A percentile compares a stretch with the other conserved stretches of the same genome.
Conservation (phyloP, 257 asterid genomes). For the Buddleja alternifolia region DNA sequence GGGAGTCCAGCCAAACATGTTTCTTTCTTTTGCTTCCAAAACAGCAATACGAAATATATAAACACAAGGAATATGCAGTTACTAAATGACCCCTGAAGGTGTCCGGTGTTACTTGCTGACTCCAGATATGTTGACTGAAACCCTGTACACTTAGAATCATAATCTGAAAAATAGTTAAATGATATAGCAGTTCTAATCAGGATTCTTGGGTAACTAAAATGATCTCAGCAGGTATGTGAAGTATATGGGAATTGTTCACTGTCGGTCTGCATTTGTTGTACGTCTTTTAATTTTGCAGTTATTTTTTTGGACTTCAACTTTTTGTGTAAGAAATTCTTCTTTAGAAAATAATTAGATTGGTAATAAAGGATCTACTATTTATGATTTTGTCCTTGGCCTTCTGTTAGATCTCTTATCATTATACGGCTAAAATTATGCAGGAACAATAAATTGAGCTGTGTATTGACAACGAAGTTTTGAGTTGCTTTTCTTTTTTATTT, state of each 20-base stretch:
- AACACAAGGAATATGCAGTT: background rate
- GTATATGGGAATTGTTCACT: background rate
- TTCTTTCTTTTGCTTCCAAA: background rate
- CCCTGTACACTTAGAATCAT: background rate
- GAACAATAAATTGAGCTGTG: background rate
- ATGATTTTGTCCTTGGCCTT: background rate
- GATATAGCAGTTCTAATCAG: background rate
- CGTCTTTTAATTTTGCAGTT: background rate
- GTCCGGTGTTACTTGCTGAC: background rate
- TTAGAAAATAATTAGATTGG: background rate
- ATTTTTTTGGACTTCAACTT: background rate
- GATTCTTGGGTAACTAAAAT: background rate
- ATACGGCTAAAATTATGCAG: background rate
- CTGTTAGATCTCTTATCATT: background rate
- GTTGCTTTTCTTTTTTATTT: background rate
- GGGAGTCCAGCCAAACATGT: background rate
- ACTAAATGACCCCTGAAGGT: background rate
- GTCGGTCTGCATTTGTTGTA: background rate
- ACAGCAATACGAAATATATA: too few species aligned
- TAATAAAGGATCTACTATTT: background rate
- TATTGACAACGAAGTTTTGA: background rate
- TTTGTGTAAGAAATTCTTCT: background rate
- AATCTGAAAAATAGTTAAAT: background rate
- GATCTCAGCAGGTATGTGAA: background rate
- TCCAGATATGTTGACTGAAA: background rate